Conservation (phyloP, 2,329 filamentous ascomycete species). For the Paecilomyces variotii region DNA sequence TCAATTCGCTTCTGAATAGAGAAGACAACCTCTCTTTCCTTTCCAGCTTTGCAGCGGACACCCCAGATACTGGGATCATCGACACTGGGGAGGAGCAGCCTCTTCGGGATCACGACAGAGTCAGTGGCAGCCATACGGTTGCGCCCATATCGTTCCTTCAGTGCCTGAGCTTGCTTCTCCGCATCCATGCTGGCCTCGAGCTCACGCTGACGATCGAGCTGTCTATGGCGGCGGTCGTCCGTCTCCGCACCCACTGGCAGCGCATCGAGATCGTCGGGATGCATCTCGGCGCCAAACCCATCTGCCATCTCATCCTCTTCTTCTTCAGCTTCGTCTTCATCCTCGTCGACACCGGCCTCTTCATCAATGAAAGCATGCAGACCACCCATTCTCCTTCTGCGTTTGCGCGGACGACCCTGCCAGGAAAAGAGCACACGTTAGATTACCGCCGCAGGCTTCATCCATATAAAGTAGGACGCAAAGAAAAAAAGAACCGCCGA, state of each 20-base stretch:
- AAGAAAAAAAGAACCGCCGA: background rate
- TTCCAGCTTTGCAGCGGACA: constrained; percentile 86
- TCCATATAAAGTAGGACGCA: background rate
- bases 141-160: constrained; percentile 82
- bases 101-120: constrained; percentile 71
- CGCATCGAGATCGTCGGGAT: constrained; percentile 82
- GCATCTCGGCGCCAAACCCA: constrained; percentile 79
- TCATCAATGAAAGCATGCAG: constrained; percentile 91
- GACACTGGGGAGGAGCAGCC: constrained; percentile 80
- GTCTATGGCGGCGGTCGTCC: constrained; percentile 86
- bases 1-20: constrained; percentile 82
- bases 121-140: constrained; percentile 61
- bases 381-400: constrained; percentile 57
- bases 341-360: constrained; percentile 93
- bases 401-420: constrained; percentile 68
- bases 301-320: constrained; percentile 82
- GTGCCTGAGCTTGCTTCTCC: constrained; percentile 80
- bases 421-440: constrained; percentile 4
- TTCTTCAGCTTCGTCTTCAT: constrained; percentile 81
- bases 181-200: constrained; percentile 82
- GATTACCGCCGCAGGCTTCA: background rate
- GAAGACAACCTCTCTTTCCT: constrained; percentile 85
- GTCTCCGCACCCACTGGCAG: constrained; percentile 64
- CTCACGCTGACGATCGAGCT: constrained; percentile 87
- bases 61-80: constrained; percentile 96